Evolutionary conservation across 1,284 basidiomycete genomes (phyloP), one percentile per base, ranked within the genome.

Genomic region (Abortiporus biennis): DNA sequence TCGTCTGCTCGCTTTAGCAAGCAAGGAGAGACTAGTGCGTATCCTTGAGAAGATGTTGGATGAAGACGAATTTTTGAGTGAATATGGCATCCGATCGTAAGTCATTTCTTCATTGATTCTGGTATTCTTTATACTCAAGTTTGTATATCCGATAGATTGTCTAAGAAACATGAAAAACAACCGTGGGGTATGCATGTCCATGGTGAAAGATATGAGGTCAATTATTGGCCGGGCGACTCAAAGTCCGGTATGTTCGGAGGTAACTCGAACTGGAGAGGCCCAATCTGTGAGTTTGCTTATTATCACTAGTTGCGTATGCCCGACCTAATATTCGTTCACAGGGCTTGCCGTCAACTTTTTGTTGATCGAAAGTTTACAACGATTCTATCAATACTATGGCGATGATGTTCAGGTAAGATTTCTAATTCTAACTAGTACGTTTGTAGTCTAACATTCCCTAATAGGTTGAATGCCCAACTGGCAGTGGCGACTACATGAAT

Each of bases 171-270:
- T 66, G 82, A 94, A 63, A 85, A 94, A 13, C 74, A 91, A 48
- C 95, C 96, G 11, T 99, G 91, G 89, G 85, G 85, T 12, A 95
- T 97, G 77, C 71, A 92, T 51, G 94, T 97, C 36, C 80, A 95
- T 47, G 94, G 92, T 15, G 79, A 97, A 53, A 76, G 85, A 38
- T 92, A 96, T 59, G 87, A 92, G 56, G 92, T 98, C 31, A 80
- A 80, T 33, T 99, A 98, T 67, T 99, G 95, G 96, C 93, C 95
- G 0, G 96, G 94, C 13, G 95, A 99, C 61, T 96, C 92, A 1
- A 80, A 80, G 57, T 93, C 90, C 24, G 93, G 92, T 45, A 99
- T 99, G 95, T 98, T 98, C 63, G 95, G 96, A 43, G 94, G 94
- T 23, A 98, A 98, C 64, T 93, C 90, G 16, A 97, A 99, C 63